phyloP scores from a whole-genome alignment of 768 basidiomycete species.

The Suillus luteus region DNA sequence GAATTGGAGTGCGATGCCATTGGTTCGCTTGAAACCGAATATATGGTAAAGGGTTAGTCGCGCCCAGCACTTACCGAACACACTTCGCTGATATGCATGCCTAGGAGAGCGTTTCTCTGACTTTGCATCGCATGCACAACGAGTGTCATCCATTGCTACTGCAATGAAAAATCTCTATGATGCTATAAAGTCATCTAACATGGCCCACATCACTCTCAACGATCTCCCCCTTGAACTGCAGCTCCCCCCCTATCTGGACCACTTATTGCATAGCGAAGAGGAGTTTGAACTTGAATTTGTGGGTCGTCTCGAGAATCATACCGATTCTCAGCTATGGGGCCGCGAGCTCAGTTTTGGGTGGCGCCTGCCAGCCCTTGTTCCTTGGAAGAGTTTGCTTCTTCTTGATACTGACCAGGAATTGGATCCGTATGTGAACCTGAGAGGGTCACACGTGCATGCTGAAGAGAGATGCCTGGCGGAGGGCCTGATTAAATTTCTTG shows the following conservation, averaged over 20 bases:
- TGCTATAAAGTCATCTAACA: constrained; percentile 70
- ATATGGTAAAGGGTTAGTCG: constrained; percentile 66
- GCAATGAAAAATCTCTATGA: constrained; percentile 83
- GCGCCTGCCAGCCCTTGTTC: constrained; percentile 71
- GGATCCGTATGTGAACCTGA: constrained; percentile 61
- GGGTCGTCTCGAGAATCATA: constrained; percentile 54
- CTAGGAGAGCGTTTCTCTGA: constrained; percentile 61
- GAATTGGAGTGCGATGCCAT: constrained; percentile 78
- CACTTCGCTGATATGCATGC: constrained; percentile 13
- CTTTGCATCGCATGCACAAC: constrained; percentile 60
- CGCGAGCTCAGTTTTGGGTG: constrained; percentile 70
- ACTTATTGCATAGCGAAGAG: constrained; percentile 65
- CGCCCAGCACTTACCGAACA: constrained; percentile 4
- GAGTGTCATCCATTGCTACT: constrained; percentile 68
- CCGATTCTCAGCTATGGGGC: constrained; percentile 59
- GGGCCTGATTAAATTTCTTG: constrained; percentile 73
- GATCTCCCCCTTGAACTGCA: constrained; percentile 83
- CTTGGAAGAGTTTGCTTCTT: constrained; percentile 91
- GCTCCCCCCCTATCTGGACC: constrained; percentile 79
- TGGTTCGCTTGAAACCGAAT: constrained; percentile 69
- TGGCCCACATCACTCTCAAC: constrained; percentile 79
- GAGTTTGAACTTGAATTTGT: constrained; percentile 55
- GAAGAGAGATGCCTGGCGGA: constrained; percentile 72
- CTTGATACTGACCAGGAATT: constrained; percentile 60
- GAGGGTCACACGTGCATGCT: constrained; percentile 57